A percentile compares a stretch with the other conserved stretches of the same genome.
phyloP scores from a whole-genome alignment of 129 eudicot species.

The Centaurea solstitialis region DNA sequence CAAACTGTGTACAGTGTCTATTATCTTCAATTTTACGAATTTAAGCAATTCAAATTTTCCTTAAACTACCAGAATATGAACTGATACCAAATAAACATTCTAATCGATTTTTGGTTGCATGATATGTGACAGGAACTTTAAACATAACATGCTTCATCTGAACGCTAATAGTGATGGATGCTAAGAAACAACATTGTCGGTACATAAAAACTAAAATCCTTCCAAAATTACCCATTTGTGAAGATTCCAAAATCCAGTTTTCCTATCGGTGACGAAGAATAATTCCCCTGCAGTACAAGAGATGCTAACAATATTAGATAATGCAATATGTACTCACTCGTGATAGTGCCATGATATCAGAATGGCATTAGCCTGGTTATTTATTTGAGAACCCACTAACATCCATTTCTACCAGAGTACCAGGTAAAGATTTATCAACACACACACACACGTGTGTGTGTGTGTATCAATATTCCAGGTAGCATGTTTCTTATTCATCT shows the following conservation, averaged over 20 bases:
- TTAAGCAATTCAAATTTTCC: constrained; percentile 1
- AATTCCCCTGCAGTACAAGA: constrained; percentile 74
- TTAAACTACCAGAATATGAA: not conserved
- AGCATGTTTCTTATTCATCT: not conserved
- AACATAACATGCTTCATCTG: not conserved
- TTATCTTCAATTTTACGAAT: not conserved
- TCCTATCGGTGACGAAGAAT: constrained; percentile 84
- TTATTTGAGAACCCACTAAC: not conserved
- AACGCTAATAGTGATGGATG: not conserved
- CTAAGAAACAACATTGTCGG: not conserved
- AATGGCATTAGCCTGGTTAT: not conserved
- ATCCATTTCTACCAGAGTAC: not conserved
- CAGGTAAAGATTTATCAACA: not conserved
- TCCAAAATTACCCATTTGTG: constrained; percentile 78
- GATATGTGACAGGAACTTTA: not conserved
- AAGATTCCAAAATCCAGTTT: constrained; percentile 87
- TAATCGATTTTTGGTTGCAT: not conserved
- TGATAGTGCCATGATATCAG: constrained; percentile 2
- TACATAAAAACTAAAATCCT: not conserved
- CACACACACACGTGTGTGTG: not conserved
- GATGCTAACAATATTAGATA: constrained; percentile 8
- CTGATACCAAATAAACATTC: not conserved
- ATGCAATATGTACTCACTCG: not conserved
- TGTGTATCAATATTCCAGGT: not conserved
- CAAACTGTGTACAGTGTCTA: too few relatives aligned